A percentile compares a stretch with the other conserved stretches of the same genome.
Conservation (phyloP, 192 early-diverging fungal genomes). For the Gaertneriomyces sp. region DNA sequence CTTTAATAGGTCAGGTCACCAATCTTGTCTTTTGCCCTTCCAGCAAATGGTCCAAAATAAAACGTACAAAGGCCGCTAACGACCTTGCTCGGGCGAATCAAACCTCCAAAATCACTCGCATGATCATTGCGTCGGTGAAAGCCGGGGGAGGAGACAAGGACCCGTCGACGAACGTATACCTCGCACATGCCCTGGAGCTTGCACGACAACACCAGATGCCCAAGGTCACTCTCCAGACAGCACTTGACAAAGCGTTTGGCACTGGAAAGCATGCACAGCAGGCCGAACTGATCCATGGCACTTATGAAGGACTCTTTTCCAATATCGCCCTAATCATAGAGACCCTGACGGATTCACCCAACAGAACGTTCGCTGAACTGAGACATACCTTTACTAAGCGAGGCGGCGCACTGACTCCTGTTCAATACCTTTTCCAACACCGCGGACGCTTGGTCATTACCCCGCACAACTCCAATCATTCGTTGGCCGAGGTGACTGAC, state of each 20-base stretch:
- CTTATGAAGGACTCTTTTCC: constrained; percentile 65
- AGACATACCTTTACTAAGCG: constrained; percentile 55
- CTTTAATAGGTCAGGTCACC: too few species aligned
- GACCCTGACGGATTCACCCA: constrained; percentile 56
- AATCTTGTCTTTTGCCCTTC: too few species aligned
- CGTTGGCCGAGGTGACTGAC: constrained; percentile 41
- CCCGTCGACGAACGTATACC: constrained; percentile 51
- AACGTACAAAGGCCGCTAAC: constrained; percentile 37
- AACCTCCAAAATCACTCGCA: constrained; percentile 51
- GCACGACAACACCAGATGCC: constrained; percentile 63
- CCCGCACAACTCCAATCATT: constrained; percentile 35
- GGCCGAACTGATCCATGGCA: constrained; percentile 38
- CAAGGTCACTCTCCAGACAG: constrained; percentile 66
- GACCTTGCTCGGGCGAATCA: constrained; percentile 36
- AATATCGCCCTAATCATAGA: constrained; percentile 64
- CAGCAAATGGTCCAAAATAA: constrained; percentile 34
- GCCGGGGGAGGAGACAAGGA: constrained; percentile 58
- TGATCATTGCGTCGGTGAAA: constrained; percentile 62
- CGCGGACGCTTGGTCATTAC: constrained; percentile 58
- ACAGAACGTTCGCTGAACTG: constrained; percentile 61
- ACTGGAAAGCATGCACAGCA: constrained; percentile 39
- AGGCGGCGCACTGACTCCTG: constrained; percentile 56
- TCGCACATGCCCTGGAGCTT: constrained; percentile 54
- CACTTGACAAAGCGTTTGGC: constrained; percentile 58
- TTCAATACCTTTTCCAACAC: constrained; percentile 68